These are phyloP conservation scores for Venturia effusa DNA, from an alignment of 2,329 filamentous ascomycete species.

Conservation along the genomic window DNA sequence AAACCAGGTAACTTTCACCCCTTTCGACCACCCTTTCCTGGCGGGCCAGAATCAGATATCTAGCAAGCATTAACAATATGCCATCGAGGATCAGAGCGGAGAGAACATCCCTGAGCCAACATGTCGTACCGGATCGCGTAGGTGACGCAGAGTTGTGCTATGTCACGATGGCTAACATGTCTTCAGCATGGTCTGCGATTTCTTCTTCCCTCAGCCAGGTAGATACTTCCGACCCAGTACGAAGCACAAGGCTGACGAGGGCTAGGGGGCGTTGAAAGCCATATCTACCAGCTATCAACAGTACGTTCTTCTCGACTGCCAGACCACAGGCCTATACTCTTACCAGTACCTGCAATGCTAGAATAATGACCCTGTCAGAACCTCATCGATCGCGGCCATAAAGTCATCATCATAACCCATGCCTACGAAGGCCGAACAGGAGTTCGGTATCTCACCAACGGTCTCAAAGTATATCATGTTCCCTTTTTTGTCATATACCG, in stretches of 20 bases:
- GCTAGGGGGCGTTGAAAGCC: slow-evolving; percentile 78
- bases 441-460: slow-evolving; percentile 91
- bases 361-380: slow-evolving; percentile 42
- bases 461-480: slow-evolving; percentile 95
- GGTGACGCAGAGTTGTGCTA: slow-evolving; percentile 18
- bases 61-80: background rate
- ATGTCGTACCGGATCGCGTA: slow-evolving; percentile 65
- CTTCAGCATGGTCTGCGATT: slow-evolving; percentile 86
- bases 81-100: background rate
- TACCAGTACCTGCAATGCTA: slow-evolving; percentile 12
- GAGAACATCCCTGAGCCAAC: slow-evolving; percentile 12
- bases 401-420: slow-evolving; percentile 96
- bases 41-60: background rate
- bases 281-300: slow-evolving; percentile 94
- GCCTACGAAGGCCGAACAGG: slow-evolving; percentile 85
- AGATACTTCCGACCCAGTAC: slow-evolving; percentile 12
- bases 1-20: too few species aligned
- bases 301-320: slow-evolving; percentile 27
- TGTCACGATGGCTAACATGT: slow-evolving; percentile 16
- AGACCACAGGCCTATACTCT: background rate
- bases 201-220: slow-evolving; percentile 95
- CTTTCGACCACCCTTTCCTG: background rate
- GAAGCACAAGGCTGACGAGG: slow-evolving; percentile 13
- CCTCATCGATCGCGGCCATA: slow-evolving; percentile 93
- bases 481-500: slow-evolving; percentile 95